phyloP scores from a whole-genome alignment of 345 rosid species.

The Salix udensis region DNA sequence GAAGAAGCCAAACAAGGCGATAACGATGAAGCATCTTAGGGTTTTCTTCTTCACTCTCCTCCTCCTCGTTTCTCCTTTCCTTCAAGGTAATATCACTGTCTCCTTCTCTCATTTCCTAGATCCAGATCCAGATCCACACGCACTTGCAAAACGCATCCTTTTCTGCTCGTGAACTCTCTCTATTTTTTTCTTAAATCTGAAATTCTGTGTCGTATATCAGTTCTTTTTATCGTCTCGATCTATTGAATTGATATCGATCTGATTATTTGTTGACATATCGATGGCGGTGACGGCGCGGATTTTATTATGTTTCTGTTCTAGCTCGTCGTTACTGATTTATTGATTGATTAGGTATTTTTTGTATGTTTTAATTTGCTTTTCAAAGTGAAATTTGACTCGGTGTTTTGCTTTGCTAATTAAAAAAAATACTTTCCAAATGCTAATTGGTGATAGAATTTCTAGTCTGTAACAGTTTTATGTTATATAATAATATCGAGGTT shows the following conservation, averaged over 20 bases:
- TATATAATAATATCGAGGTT: too few relatives aligned
- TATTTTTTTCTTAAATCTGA: not conserved
- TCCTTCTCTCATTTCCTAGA: constrained; percentile 26
- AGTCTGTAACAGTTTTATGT: not conserved
- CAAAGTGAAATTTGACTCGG: not conserved
- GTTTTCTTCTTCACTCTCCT: constrained; percentile 63
- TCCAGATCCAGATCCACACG: constrained; percentile 38
- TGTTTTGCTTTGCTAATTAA: not conserved
- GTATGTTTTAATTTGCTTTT: not conserved
- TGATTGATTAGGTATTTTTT: too few relatives aligned
- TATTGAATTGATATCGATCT: constrained; percentile 3
- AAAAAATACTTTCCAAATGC: not conserved
- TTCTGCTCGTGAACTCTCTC: not conserved
- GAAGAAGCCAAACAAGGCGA: not conserved
- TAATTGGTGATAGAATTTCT: not conserved
- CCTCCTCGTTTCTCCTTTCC: constrained; percentile 64
- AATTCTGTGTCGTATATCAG: not conserved
- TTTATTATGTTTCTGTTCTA: not conserved
- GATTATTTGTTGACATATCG: not conserved
- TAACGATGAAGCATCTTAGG: constrained; percentile 44
- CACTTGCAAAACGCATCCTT: not conserved
- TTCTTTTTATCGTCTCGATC: constrained; percentile 14
- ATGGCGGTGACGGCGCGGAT: not conserved
- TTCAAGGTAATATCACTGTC: constrained; percentile 50
- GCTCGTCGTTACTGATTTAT: not conserved